Base-by-base conservation (phyloP, 2,329 filamentous ascomycete species). In the Fusarium illudens region DNA sequence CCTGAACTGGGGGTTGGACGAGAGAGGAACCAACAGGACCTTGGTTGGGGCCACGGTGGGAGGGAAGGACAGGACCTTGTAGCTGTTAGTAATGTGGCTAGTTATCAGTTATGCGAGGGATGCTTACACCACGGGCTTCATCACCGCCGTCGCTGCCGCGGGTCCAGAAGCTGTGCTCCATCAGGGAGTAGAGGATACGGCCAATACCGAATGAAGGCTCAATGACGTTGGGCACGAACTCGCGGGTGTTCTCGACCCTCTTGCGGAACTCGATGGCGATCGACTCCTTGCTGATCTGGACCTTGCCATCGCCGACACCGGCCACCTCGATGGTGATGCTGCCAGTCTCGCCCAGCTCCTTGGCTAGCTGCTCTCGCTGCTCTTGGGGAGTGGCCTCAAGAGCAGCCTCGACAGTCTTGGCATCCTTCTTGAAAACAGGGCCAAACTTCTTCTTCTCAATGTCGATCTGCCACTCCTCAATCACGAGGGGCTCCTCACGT, bases 201-300 rank as follows among this genome's bases (percentile, higher is more conserved):
- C 95, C 96, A 75, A 98, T 97, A 84, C 95, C 95, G 75, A 98
- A 99, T 1, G 95, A 98, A 2, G 95, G 96, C 83, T 99, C 96
- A 73, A 98, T 96, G 49, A 97, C 94, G 77, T 97, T 97, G 63
- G 95, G 95, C 1, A 91, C 96, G 83, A 93, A 99, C 79, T 97
- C 94, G 74, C 96, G 88, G 61, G 90, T 88, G 77, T 97, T 91
- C 80, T 97, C 93, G 4, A 89, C 87, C 67, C 93, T 86, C 72
- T 91, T 97, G 73, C 90, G 89, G 82, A 92, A 94, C 82, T 94
- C 92, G 72, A 98, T 93, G 61, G 84, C 88, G 76, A 99, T 84
- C 50, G 96, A 85, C 64, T 97, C 93, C 76, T 90, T 90, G 73
- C 86, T 84, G 53, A 98, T 83, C 77, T 95, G 90, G 22, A 93